Conservation (phyloP, 495 filamentous ascomycete species). For the Penicillium psychrofluorescens region DNA sequence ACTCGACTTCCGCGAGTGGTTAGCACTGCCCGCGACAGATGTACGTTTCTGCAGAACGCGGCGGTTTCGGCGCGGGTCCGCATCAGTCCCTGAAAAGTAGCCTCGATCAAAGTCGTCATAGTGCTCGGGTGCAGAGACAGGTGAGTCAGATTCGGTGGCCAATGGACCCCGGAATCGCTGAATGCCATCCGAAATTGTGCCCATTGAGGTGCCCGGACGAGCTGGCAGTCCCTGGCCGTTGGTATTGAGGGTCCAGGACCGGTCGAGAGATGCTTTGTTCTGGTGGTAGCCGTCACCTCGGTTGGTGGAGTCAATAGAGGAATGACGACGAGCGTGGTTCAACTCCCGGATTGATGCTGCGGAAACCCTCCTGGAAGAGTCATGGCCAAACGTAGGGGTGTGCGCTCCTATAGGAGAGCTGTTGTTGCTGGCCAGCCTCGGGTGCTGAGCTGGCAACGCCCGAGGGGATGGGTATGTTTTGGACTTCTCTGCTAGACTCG, state of each 20-base stretch:
- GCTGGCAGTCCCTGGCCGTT: constrained; percentile 19
- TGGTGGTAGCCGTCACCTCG: constrained; percentile 48
- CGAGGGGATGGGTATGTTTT: constrained; percentile 15
- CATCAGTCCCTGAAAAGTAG: constrained; percentile 88
- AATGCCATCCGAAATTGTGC: constrained; percentile 15
- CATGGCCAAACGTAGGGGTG: constrained; percentile 33
- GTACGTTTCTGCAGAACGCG: constrained; percentile 79
- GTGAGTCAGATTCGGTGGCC: constrained; percentile 19
- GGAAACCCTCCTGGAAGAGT: constrained; percentile 57
- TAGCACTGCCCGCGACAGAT: constrained; percentile 38
- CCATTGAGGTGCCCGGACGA: constrained; percentile 32
- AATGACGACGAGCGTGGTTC: constrained; percentile 81
- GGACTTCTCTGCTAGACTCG: constrained; percentile 42
- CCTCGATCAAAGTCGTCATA: constrained; percentile 70
- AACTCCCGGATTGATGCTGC: constrained; percentile 80
- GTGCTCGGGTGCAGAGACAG: constrained; percentile 20
- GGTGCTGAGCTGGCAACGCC: constrained; percentile 25
- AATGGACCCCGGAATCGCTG: constrained; percentile 15
- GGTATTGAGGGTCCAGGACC: constrained; percentile 75
- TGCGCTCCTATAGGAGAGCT: constrained; percentile 28
- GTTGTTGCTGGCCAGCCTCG: constrained; percentile 25
- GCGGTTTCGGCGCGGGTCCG: constrained; percentile 59
- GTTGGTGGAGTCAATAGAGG: constrained; percentile 62
- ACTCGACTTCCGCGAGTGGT: constrained; percentile 58
- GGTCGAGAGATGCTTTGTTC: constrained; percentile 84